Conservation (phyloP, 257 asterid genomes). For the Nicotiana attenuata region DNA sequence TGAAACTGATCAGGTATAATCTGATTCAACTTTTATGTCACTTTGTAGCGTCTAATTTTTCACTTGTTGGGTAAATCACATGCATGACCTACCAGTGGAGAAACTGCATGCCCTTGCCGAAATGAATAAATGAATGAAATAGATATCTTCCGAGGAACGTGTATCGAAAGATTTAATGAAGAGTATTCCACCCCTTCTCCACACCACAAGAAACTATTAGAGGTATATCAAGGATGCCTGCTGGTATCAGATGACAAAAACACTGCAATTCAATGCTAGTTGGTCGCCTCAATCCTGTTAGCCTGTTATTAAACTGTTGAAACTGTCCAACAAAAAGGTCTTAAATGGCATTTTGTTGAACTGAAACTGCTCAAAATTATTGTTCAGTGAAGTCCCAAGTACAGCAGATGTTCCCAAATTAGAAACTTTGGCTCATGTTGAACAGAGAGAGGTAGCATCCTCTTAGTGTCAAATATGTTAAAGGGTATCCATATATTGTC, state of each 20-base stretch:
- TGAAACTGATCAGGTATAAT: constrained; percentile 81
- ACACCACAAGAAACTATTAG: background rate
- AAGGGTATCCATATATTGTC: background rate
- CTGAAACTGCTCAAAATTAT: background rate
- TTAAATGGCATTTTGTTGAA: background rate
- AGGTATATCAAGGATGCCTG: background rate
- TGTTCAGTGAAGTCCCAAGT: background rate
- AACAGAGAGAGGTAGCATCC: background rate
- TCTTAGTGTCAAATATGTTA: background rate
- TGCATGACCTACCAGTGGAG: background rate
- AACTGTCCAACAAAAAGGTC: background rate
- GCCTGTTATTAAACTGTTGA: background rate
- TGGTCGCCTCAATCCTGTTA: background rate
- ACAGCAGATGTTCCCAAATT: background rate
- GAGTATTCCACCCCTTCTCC: background rate
- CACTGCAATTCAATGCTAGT: background rate
- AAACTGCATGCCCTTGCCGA: background rate
- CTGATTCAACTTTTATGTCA: background rate
- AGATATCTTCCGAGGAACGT: background rate
- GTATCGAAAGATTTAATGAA: background rate
- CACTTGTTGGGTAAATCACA: background rate
- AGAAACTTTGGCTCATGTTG: background rate
- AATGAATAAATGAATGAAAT: background rate
- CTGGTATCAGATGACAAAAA: background rate
- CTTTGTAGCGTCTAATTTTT: background rate